Evolutionary conservation across 257 asterid species (phyloP).

Genomic region (Henckelia pumila): DNA sequence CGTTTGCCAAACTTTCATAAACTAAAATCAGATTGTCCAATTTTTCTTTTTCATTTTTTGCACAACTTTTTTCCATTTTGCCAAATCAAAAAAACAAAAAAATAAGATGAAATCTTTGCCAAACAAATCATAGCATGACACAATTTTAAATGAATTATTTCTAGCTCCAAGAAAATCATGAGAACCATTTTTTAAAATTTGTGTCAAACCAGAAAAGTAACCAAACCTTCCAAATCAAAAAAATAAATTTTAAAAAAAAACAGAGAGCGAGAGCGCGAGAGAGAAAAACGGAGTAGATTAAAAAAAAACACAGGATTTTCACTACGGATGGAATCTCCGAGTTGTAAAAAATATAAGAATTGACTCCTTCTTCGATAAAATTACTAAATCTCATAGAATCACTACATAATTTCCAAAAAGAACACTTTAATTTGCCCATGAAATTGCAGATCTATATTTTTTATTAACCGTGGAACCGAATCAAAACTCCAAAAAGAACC

Average conservation of each 20-base stretch:
- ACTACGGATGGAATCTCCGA: not conserved
- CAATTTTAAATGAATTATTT: too few species aligned
- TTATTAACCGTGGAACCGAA: not conserved
- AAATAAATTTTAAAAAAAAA: too few species aligned
- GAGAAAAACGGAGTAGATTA: not conserved
- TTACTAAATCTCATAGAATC: not conserved
- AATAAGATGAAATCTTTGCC: not conserved
- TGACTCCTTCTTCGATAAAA: not conserved
- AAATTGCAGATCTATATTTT: not conserved
- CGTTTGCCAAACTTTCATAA: not conserved
- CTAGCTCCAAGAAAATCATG: not conserved
- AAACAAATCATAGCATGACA: too few species aligned
- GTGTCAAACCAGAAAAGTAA: not conserved
- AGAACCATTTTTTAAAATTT: not conserved
- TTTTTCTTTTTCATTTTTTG: not conserved
- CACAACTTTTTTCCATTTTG: not conserved
- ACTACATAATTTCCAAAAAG: not conserved
- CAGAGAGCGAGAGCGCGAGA: too few species aligned
- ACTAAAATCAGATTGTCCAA: not conserved
- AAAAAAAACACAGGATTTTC: not conserved
- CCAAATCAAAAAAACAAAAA: not conserved
- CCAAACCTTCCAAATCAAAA: not conserved
- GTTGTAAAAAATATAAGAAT: not conserved
- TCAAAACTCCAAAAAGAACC: not conserved
- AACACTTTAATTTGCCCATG: not conserved